These are phyloP conservation scores for Leishmania turanica DNA, from an alignment of 208 protist species.

Conservation along the genomic window DNA sequence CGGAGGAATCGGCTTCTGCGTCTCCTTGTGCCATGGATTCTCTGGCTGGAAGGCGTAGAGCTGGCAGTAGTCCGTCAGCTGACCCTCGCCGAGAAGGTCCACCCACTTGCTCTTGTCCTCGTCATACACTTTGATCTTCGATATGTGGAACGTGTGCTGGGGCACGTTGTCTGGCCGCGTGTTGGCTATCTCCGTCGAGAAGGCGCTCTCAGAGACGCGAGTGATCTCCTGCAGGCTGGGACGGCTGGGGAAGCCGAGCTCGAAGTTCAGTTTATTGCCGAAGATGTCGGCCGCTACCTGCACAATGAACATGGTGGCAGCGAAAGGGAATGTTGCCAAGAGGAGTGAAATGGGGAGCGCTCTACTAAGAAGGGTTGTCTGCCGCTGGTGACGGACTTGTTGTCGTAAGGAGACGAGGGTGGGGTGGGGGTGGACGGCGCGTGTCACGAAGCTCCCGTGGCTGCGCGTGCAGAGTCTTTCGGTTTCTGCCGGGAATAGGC, in stretches of 20 bases:
- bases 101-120: conserved; percentile 90
- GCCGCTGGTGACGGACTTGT: background rate
- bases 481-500: background rate
- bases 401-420: background rate
- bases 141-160: conserved; percentile 78
- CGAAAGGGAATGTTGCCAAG: no score
- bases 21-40: conserved; percentile 93
- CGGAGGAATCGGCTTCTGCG: conserved; percentile 85
- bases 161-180: conserved; percentile 72
- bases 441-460: background rate
- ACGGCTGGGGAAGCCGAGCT: conserved; percentile 78
- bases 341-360: background rate
- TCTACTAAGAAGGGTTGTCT: background rate
- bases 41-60: conserved; percentile 91
- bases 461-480: background rate
- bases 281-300: conserved; percentile 91
- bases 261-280: conserved; percentile 91
- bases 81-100: conserved; percentile 73
- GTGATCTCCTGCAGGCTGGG: conserved; percentile 77
- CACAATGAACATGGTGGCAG: conserved; percentile 69
- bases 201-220: conserved; percentile 59
- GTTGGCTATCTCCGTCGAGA: conserved; percentile 79
- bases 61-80: conserved; percentile 86
- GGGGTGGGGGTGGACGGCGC: background rate
- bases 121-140: conserved; percentile 91